Evolutionary conservation across 495 filamentous ascomycete species (phyloP), one percentile per base, ranked within the genome.

Genomic region (Rhizodiscina lignyota): DNA sequence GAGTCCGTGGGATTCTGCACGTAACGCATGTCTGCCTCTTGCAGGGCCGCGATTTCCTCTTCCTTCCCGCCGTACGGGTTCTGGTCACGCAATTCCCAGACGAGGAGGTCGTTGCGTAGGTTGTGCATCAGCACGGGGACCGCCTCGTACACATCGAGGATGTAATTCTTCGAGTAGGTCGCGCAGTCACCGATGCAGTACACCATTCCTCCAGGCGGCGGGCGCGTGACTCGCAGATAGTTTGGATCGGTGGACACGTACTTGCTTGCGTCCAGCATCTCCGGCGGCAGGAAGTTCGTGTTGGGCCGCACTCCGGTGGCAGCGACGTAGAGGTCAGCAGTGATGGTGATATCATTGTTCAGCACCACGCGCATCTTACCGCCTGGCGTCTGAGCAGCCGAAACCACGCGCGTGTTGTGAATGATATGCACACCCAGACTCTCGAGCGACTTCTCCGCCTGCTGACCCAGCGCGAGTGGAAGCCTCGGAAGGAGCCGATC

Each of bases 101-200:
- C 43, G 3, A 46, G 35, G 18, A 55, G 36, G 22, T 55, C 52
- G 31, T 48, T 53, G 15, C 27, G 15, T 28, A 55, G 41, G 37
- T 52, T 55, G 27, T 43, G 30, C 44, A 50, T 43, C 22, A 55
- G 42, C 27, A 43, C 36, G 4, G 49, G 49, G 10, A 50, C 37
- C 3, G 49, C 46, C 6, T 46, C 49, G 34, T 52, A 52, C 27
- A 54, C 47, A 22, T 53, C 52, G 6, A 41, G 34, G 2, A 51
- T 24, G 30, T 35, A 45, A 29, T 53, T 53, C 23, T 35, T 42
- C 13, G 28, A 38, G 33, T 51, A 55, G 31, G 27, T 22, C 17
- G 49, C 51, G 37, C 47, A 47, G 40, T 55, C 50, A 28, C 49
- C 52, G 24, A 49, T 28, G 29, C 47, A 44, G 37, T 51, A 55